These are phyloP conservation scores for Penicillium riverlandense DNA, from an alignment of 495 filamentous ascomycete species.

Conservation along the genomic window DNA sequence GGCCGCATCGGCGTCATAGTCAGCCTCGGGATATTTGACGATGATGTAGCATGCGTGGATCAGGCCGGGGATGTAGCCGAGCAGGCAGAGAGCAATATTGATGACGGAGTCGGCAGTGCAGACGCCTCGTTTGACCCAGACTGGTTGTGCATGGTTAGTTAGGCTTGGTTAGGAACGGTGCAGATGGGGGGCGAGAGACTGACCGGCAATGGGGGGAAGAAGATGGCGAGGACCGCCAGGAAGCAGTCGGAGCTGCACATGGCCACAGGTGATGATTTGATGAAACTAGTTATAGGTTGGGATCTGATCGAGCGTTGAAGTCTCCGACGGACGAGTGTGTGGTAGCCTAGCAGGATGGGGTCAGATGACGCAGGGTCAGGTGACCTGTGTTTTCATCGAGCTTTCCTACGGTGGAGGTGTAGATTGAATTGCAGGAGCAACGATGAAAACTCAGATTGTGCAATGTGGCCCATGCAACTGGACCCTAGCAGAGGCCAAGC, in stretches of 20 bases:
- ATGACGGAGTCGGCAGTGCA: constrained; percentile 91
- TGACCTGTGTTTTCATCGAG: too few species aligned
- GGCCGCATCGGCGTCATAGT: constrained; percentile 41
- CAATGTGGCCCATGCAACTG: too few species aligned
- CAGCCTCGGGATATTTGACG: constrained; percentile 71
- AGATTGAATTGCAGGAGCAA: too few species aligned
- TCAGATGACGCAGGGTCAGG: too few species aligned
- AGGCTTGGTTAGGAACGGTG: constrained; percentile 1
- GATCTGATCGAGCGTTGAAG: neutral
- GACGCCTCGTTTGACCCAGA: constrained; percentile 93
- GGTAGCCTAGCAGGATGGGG: too few species aligned
- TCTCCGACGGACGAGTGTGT: neutral
- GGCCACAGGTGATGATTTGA: neutral
- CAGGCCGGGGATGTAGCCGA: constrained; percentile 87
- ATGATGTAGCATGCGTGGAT: constrained; percentile 99
- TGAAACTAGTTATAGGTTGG: neutral
- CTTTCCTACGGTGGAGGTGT: too few species aligned
- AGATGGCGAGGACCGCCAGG: constrained; percentile 76
- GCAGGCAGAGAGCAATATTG: constrained; percentile 84
- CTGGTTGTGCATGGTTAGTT: constrained; percentile 33
- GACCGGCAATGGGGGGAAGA: constrained; percentile 95
- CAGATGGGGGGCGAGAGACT: constrained; percentile 17
- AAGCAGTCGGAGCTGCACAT: constrained; percentile 82
- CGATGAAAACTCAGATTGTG: too few species aligned
- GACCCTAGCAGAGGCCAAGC: too few species aligned